These are phyloP conservation scores for Leccinum ochraceum DNA, from an alignment of 768 basidiomycete species.

Conservation along the genomic window DNA sequence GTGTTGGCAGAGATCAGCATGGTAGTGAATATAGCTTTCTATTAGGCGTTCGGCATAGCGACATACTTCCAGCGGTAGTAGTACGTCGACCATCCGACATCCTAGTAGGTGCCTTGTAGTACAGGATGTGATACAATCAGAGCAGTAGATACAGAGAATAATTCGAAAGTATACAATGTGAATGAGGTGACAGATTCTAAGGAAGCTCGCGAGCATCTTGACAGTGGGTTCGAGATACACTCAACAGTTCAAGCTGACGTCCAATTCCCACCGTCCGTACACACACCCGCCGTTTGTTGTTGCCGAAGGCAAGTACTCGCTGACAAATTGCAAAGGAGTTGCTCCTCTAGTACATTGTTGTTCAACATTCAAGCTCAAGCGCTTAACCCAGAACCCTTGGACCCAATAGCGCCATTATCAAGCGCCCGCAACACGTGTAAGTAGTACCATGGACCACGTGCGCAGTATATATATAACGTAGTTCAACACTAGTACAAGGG, in stretches of 20 bases:
- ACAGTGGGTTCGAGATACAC: too few relatives aligned
- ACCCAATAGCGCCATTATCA: background rate
- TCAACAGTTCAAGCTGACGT: constrained; percentile 20
- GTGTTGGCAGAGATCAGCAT: too few relatives aligned
- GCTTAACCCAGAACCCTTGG: too few relatives aligned
- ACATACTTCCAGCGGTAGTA: background rate
- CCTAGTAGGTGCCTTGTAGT: background rate
- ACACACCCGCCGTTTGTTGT: background rate
- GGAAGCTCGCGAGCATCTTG: background rate
- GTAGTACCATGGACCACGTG: background rate
- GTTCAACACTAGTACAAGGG: too few relatives aligned
- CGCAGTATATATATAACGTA: background rate
- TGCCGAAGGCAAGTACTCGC: too few relatives aligned
- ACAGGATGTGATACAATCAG: background rate
- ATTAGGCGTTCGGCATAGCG: background rate
- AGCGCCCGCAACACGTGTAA: background rate
- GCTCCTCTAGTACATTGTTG: too few relatives aligned
- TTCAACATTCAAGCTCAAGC: too few relatives aligned
- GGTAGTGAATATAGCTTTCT: background rate
- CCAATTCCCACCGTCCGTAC: constrained; percentile 31
- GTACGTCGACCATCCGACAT: too few relatives aligned
- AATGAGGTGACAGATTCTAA: background rate
- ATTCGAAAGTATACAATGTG: background rate
- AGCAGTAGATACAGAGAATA: background rate
- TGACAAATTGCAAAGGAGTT: too few relatives aligned